Evolutionary conservation across 2,329 filamentous ascomycete genomes (phyloP).

Genomic region (Fusarium ramigenum): DNA sequence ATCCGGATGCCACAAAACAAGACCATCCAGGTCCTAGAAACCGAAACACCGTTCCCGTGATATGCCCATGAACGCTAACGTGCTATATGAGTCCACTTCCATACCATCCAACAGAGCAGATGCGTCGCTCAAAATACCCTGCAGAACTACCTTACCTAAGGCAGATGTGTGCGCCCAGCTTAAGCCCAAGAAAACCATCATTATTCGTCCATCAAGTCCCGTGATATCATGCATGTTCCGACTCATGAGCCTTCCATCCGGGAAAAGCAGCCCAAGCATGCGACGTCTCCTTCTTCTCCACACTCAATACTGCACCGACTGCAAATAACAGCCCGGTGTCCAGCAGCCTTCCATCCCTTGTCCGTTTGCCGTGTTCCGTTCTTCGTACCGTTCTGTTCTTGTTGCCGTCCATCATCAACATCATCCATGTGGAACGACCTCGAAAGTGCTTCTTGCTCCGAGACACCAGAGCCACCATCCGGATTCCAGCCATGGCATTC

Average conservation of each 20-base stretch:
- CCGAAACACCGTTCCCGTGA: conserved; percentile 34
- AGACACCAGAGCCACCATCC: conserved; percentile 37
- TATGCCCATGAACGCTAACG: conserved; percentile 19
- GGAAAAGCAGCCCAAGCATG: conserved; percentile 71
- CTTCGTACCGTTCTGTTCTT: conserved; percentile 8
- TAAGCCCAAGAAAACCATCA: conserved; percentile 22
- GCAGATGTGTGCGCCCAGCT: background rate
- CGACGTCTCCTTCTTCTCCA: conserved; percentile 70
- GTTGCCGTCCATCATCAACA: conserved; percentile 47
- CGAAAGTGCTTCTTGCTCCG: conserved; percentile 51
- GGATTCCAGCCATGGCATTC: conserved; percentile 64
- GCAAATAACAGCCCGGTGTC: conserved; percentile 67
- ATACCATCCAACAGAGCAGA: conserved; percentile 5
- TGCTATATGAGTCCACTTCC: background rate
- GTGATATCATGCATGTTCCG: background rate
- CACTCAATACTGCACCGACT: conserved; percentile 75
- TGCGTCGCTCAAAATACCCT: background rate
- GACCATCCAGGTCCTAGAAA: conserved; percentile 5
- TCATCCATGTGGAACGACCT: conserved; percentile 63
- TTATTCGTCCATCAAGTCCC: conserved; percentile 29
- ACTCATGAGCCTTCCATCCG: conserved; percentile 50
- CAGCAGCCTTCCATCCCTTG: conserved; percentile 52
- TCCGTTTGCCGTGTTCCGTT: conserved; percentile 21
- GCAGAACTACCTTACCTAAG: background rate
- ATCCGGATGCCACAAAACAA: conserved; percentile 10